Conservation (phyloP, 306 rosid species). For the Rubus parviflorus region DNA sequence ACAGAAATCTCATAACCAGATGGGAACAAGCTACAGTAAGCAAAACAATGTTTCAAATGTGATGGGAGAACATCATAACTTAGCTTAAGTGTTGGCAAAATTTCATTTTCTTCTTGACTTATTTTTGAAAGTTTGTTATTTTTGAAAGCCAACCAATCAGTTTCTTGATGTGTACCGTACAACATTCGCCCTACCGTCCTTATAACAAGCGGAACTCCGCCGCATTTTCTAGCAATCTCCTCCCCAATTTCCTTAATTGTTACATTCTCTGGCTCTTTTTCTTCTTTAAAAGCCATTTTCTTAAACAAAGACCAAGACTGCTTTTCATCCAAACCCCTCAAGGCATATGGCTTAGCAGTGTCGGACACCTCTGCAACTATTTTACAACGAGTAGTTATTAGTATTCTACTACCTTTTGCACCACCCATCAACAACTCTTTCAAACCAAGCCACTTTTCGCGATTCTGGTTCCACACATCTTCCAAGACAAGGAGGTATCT, state of each 20-base stretch:
- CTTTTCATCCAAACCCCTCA: slow-evolving; percentile 21
- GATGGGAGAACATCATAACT: not conserved
- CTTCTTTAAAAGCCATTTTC: slow-evolving; percentile 23
- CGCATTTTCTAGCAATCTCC: slow-evolving; percentile 28
- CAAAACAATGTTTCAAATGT: slow-evolving; percentile 11
- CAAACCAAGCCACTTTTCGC: slow-evolving; percentile 18
- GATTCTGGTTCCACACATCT: slow-evolving; percentile 39
- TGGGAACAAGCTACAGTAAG: not conserved
- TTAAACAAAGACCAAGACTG: slow-evolving; percentile 29
- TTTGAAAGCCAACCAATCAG: not conserved
- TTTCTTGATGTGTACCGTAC: not conserved
- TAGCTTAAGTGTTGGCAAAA: not conserved
- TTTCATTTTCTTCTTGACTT: not conserved
- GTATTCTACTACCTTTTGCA: slow-evolving; percentile 35
- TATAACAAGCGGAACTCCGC: slow-evolving; percentile 7
- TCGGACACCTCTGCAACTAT: slow-evolving; percentile 16
- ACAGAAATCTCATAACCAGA: not conserved
- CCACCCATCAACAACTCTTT: slow-evolving; percentile 27
- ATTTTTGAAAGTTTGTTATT: not conserved
- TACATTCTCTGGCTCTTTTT: slow-evolving; percentile 5
- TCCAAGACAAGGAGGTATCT: slow-evolving; percentile 44
- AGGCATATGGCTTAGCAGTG: not conserved
- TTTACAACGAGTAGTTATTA: slow-evolving; percentile 34
- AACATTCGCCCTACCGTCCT: slow-evolving; percentile 2
- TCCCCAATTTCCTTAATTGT: slow-evolving; percentile 16